A percentile compares a stretch with the other conserved stretches of the same genome.
phyloP scores from a whole-genome alignment of 169 alveolate genomes.

The Eimeria falciformis region DNA sequence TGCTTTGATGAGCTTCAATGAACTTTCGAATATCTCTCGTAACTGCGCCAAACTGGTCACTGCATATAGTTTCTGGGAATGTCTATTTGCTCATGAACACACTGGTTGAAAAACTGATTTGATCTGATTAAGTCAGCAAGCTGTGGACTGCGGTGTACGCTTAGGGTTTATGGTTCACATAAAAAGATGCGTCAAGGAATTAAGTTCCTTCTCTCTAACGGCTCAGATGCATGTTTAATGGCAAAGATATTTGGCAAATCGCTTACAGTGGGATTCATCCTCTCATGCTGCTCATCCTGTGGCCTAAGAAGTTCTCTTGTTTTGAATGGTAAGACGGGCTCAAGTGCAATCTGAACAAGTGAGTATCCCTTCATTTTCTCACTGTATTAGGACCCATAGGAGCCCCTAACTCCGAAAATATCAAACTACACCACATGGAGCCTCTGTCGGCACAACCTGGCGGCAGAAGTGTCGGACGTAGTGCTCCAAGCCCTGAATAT shows the following conservation, averaged over 20 bases:
- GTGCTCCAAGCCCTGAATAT: not conserved
- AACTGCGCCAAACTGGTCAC: too few species aligned
- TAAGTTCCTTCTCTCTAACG: too few species aligned
- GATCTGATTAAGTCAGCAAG: too few species aligned
- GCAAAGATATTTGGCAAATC: not conserved
- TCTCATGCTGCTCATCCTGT: not conserved
- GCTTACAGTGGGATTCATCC: not conserved
- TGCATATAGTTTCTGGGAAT: too few species aligned
- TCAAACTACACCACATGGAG: not conserved
- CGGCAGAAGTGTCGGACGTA: not conserved
- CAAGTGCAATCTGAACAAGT: not conserved
- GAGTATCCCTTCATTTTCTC: not conserved
- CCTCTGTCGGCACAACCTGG: not conserved
- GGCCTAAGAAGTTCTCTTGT: not conserved
- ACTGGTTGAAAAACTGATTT: too few species aligned
- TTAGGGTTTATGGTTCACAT: too few species aligned
- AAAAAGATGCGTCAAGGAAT: too few species aligned
- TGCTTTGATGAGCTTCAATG: too few species aligned
- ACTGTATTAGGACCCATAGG: not conserved
- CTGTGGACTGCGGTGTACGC: too few species aligned
- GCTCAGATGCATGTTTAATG: too few species aligned
- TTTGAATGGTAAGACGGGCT: not conserved
- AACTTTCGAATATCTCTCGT: too few species aligned
- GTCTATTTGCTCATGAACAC: too few species aligned
- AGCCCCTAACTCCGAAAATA: conserved; percentile 4